These are phyloP conservation scores for Rhynchospora breviuscula DNA, from an alignment of 176 grass and related monocot species.

Conservation along the genomic window DNA sequence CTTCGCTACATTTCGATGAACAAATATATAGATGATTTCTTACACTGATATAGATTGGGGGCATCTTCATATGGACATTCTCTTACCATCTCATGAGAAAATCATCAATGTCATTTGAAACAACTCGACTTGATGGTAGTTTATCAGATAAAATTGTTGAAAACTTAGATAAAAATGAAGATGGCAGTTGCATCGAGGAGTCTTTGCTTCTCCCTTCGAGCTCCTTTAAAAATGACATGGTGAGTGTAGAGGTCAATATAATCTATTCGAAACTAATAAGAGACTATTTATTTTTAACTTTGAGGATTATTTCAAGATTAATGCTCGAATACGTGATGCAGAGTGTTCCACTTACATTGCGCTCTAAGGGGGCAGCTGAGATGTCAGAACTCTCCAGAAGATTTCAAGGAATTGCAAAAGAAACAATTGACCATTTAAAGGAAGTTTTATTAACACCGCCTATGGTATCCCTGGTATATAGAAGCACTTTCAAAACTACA, in stretches of 20 bases:
- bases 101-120: not conserved
- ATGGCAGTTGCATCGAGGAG: not conserved
- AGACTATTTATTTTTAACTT: not conserved
- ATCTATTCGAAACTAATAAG: not conserved
- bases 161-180: not conserved
- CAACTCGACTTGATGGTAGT: not conserved
- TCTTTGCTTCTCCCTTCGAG: not conserved
- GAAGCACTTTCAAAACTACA: not conserved
- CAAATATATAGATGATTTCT: not conserved
- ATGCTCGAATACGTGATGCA: not conserved
- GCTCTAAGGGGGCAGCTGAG: not conserved
- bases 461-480: slow-evolving; percentile 35
- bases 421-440: not conserved
- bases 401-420: not conserved
- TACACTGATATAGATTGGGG: slow-evolving; percentile 16
- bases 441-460: slow-evolving; percentile 49
- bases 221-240: slow-evolving; percentile 31
- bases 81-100: slow-evolving; percentile 26
- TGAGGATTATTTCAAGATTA: not conserved
- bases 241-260: not conserved
- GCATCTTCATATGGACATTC: slow-evolving; percentile 23
- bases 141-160: not conserved
- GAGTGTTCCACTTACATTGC: not conserved
- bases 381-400: not conserved
- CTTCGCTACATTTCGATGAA: not conserved